Evolutionary conservation across 192 early-diverging fungal species (phyloP).

Genomic region (Phlyctochytrium arcticum): DNA sequence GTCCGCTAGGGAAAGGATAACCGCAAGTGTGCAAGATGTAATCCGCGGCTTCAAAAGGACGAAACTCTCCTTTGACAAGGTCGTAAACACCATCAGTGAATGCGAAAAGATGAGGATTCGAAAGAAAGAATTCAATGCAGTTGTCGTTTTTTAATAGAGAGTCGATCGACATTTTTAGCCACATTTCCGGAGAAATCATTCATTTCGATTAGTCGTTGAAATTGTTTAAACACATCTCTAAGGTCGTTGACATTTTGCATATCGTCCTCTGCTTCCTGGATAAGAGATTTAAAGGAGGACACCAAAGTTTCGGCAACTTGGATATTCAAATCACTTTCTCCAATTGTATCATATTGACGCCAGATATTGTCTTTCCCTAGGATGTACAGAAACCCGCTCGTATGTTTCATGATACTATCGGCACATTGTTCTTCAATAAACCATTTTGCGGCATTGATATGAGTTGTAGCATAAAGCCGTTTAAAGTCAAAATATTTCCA

Average conservation of each 20-base stretch:
- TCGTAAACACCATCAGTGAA: constrained; percentile 22
- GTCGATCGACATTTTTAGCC: not conserved
- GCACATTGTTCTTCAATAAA: not conserved
- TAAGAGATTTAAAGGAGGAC: not conserved
- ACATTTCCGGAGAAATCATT: not conserved
- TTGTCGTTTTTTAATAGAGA: not conserved
- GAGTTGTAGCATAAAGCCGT: not conserved
- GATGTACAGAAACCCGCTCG: not conserved
- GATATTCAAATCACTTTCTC: not conserved
- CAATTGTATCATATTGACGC: not conserved
- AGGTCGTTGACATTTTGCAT: not conserved
- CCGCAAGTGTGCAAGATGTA: constrained; percentile 6
- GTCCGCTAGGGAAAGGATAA: constrained; percentile 1
- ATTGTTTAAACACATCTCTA: not conserved
- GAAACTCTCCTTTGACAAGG: not conserved
- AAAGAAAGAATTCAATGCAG: constrained; percentile 18
- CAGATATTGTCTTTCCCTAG: constrained; percentile 14
- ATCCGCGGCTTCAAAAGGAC: constrained; percentile 6
- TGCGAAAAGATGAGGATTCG: constrained; percentile 13
- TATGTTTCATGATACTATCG: constrained; percentile 2
- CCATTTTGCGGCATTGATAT: constrained; percentile 1
- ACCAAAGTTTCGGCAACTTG: constrained; percentile 9
- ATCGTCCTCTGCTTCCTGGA: not conserved
- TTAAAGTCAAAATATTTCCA: constrained; percentile 11
- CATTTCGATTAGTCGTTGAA: not conserved